Evolutionary conservation across 2,329 filamentous ascomycete species (phyloP).

Genomic region (Ustulina deusta): DNA sequence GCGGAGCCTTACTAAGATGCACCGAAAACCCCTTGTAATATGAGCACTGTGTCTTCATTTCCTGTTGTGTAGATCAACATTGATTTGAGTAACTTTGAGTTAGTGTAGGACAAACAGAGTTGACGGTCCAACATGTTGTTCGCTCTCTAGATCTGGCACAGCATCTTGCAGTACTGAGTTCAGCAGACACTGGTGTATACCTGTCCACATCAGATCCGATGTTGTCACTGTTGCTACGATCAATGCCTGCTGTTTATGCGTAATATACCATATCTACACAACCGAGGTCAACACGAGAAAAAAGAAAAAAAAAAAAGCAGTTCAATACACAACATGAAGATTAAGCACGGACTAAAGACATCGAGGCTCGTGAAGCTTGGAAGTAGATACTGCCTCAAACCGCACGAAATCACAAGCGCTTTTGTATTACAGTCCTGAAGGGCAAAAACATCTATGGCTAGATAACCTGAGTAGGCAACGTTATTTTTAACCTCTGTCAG

Average conservation of each 20-base stretch:
- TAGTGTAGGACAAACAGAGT: not conserved
- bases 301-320: not conserved
- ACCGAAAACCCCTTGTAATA: not conserved
- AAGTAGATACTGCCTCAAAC: not conserved
- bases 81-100: not conserved
- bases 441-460: not conserved
- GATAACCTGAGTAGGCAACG: not conserved
- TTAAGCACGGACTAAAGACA: not conserved
- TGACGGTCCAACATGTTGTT: not conserved
- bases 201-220: not conserved
- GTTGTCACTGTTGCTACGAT: not conserved
- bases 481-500: not conserved
- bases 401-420: not conserved
- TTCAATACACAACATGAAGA: slow-evolving; percentile 8
- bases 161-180: not conserved
- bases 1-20: slow-evolving; percentile 16
- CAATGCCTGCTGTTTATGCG: not conserved
- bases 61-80: slow-evolving; percentile 9
- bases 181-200: not conserved
- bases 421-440: not conserved
- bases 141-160: not conserved
- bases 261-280: no score
- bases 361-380: not conserved
- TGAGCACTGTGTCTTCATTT: slow-evolving; percentile 12
- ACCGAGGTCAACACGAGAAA: not conserved